A percentile compares a stretch with the other conserved stretches of the same genome.
Evolutionary conservation across 306 rosid species (phyloP).

Genomic region (Neltuma alba): DNA sequence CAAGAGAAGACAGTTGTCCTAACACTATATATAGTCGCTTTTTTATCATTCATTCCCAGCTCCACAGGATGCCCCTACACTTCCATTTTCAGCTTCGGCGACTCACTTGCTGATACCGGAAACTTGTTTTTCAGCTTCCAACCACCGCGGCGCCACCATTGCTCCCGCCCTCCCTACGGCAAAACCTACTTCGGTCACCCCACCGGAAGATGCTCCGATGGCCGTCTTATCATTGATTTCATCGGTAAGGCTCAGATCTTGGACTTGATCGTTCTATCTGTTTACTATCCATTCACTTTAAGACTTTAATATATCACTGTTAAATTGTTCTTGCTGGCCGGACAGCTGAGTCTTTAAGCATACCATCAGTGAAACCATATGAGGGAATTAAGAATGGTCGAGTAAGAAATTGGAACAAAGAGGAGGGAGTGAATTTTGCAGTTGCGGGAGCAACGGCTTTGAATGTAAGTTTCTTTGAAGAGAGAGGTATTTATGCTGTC

Average conservation of each 20-base stretch:
- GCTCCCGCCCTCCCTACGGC: neutral
- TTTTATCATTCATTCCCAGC: neutral
- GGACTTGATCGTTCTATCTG: neutral
- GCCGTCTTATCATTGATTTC: neutral
- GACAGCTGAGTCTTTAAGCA: neutral
- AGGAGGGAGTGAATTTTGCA: neutral
- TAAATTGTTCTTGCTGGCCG: neutral
- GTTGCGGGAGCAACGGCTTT: constrained; percentile 62
- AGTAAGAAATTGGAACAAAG: neutral
- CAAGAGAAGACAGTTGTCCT: neutral
- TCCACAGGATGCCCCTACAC: neutral
- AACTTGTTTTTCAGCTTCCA: neutral
- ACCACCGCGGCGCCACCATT: neutral
- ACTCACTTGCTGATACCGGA: neutral
- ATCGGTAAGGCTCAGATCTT: neutral
- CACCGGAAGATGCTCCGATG: neutral
- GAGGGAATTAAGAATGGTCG: neutral
- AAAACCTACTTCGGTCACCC: neutral
- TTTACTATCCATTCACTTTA: neutral
- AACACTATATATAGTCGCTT: neutral
- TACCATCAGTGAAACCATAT: neutral
- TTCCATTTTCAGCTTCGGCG: neutral
- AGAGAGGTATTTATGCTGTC: constrained; percentile 16
- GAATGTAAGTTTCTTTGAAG: constrained; percentile 36
- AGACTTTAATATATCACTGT: neutral